Base-by-base conservation (phyloP, 441 rosid genomes). In the Biscutella laevigata region DNA sequence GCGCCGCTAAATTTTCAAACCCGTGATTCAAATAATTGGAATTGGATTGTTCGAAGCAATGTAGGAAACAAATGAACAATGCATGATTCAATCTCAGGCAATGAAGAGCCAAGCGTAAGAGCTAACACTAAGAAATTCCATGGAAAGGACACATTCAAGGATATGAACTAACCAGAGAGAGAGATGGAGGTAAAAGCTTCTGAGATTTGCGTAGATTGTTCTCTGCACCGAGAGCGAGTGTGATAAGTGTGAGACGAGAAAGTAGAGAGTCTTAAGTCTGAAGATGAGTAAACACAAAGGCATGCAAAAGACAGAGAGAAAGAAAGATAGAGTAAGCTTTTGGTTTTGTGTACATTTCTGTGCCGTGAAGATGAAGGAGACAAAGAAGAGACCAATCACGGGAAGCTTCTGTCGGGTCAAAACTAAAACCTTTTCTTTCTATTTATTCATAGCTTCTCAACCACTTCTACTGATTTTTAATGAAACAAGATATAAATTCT, bases 361-460 rank as follows among this genome's bases (percentile, higher is more conserved):
- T 65, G 64, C 60, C 70, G 28, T 58, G 59, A 58, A 51, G 70
- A 29, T 58, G 37, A 65, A 48, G 70, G 54, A 45, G 59, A 50
- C 40, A 41, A 57, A 44, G 41, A 34, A 39, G 32, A 13, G 26
- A 36, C 6, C 13, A 35, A 30, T 65, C 64, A 65, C 49, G 49
- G 58, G 70, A 35, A 36, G 53, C 37, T 49, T 51, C 21, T 1
- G 9, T 3, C 38, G 36, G 6, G 58, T 26, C 9, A 33, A 25
- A 35, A 22, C 13, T 9, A n/a, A 5, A 12, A 14, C 22, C 30
- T 50, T 34, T 2, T 0, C 2, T n/a, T 6, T n/a, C n/a, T n/a
- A 17, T 24, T 8, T 15, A 20, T 34, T 19, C 9, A 8, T 13
- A 29, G 25, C 24, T 14, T 29, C 43, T n/a, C 33, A 35, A 51